These are phyloP conservation scores for Diaporthe velutina DNA, from an alignment of 2,329 filamentous ascomycete genomes.

Conservation along the genomic window DNA sequence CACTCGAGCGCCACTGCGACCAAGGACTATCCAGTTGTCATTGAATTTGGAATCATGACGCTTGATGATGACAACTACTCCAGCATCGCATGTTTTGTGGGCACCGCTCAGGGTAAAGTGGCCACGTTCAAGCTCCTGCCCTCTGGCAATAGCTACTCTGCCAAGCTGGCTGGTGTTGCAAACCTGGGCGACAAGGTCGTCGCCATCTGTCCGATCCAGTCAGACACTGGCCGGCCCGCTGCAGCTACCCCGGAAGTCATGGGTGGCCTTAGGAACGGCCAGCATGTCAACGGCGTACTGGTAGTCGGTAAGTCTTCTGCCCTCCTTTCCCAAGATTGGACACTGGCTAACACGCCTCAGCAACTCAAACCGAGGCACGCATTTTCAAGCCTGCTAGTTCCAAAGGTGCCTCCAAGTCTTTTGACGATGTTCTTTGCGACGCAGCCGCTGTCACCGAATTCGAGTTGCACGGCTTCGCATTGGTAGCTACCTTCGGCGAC, in stretches of 20 bases:
- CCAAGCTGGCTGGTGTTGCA: conserved; percentile 77
- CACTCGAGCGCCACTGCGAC: conserved; percentile 61
- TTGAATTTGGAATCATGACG: conserved; percentile 95
- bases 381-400: conserved; percentile 87
- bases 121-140: conserved; percentile 93
- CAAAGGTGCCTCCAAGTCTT: conserved; percentile 93
- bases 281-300: conserved; percentile 83
- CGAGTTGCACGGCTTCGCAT: conserved; percentile 80
- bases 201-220: conserved; percentile 82
- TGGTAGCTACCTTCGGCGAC: conserved; percentile 89
- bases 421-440: conserved; percentile 86
- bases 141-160: conserved; percentile 78
- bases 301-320: conserved; percentile 71
- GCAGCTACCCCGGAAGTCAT: conserved; percentile 81
- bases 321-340: not conserved
- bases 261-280: conserved; percentile 80
- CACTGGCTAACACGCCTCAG: conserved; percentile 54
- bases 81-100: conserved; percentile 92
- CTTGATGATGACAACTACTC: conserved; percentile 96
- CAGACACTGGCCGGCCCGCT: conserved; percentile 81
- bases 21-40: conserved; percentile 81
- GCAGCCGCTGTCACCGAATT: conserved; percentile 82
- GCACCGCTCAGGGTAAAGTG: conserved; percentile 86
- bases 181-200: conserved; percentile 78
- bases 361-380: conserved; percentile 79